Conservation (phyloP, 768 basidiomycete genomes). For the Hirschioporus abietinus region DNA sequence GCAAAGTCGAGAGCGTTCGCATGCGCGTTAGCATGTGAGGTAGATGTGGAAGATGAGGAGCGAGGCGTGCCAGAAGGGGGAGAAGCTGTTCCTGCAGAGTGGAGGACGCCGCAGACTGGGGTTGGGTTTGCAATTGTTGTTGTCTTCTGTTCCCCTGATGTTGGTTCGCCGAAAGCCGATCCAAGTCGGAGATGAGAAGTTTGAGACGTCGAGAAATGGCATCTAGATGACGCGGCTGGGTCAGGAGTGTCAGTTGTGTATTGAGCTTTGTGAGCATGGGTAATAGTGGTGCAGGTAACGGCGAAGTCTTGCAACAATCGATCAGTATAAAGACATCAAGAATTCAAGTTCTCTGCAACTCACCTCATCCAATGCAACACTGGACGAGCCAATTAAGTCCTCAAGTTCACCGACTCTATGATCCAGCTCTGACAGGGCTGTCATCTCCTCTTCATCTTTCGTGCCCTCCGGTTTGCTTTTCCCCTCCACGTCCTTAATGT, state of each 20-base stretch:
- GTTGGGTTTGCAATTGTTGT: conserved; percentile 33
- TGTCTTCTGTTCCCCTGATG: conserved; percentile 27
- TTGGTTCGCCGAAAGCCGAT: conserved; percentile 48
- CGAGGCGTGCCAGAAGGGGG: conserved; percentile 64
- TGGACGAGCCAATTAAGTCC: conserved; percentile 76
- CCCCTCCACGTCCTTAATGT: conserved; percentile 12
- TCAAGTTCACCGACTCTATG: conserved; percentile 81
- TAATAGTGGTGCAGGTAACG: conserved; percentile 75
- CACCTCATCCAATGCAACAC: conserved; percentile 78
- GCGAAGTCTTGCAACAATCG: conserved; percentile 44
- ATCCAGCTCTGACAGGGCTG: conserved; percentile 66
- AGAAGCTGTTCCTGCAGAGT: conserved; percentile 55
- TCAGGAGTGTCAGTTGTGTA: conserved; percentile 79
- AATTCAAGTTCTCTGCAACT: conserved; percentile 14
- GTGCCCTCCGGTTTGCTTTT: conserved; percentile 4
- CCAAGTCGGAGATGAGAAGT: conserved; percentile 86
- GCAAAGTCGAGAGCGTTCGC: conserved; percentile 76
- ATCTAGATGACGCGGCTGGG: conserved; percentile 95
- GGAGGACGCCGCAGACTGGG: conserved; percentile 18
- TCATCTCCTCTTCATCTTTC: conserved; percentile 16
- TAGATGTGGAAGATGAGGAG: conserved; percentile 71
- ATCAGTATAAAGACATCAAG: not conserved
- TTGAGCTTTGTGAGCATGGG: conserved; percentile 79
- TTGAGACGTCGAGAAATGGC: conserved; percentile 92
- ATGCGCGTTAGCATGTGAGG: conserved; percentile 88